Evolutionary conservation across 2,329 filamentous ascomycete species (phyloP), one percentile per base, ranked within the genome.

Genomic region (Arachnomyces sp.): DNA sequence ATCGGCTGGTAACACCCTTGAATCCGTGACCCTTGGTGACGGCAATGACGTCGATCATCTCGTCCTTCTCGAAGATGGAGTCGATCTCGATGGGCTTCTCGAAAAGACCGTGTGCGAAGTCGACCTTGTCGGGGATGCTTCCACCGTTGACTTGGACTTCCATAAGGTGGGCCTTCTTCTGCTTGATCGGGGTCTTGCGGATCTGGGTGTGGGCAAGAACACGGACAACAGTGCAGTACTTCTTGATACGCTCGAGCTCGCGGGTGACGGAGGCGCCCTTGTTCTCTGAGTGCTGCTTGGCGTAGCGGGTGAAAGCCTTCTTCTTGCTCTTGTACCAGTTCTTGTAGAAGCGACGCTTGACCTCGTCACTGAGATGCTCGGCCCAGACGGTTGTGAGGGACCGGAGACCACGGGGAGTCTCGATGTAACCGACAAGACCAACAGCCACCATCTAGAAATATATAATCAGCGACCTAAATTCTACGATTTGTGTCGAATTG

Each of bases 321-420:
- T 95, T 96, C 89, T 98, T 98, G 81, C 82, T 88, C 84, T 94
- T 94, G 85, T 98, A 98, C 92, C 92, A 98, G 84, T 98, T 98
- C 88, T 96, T 96, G 86, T 98, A 98, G 87, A 98, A 98, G 68
- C 92, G 86, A 65, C 92, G 86, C 84, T 94, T 94, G 72, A 98
- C 68, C 77, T 96, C 92, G 72, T 98, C 92, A 74, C 84, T 86
- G 72, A 98, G 73, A 72, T 98, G 92, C 82, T 96, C 92, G 66
- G 92, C 92, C 92, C 92, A 98, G 69, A 98, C 87, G 67, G 92
- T 96, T 70, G 89, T 95, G 72, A 98, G 88, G 56, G 92, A 98
- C 71, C 92, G 90, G 65, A 98, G 88, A 76, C 92, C 92, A 65
- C 92, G 92, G 71, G 92, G 92, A 67, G 92, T 98, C 81, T 98